A percentile compares a stretch with the other conserved stretches of the same genome.
These are phyloP conservation scores for Lichtheimia ornata DNA, from an alignment of 371 early-diverging fungal genomes.

Conservation along the genomic window DNA sequence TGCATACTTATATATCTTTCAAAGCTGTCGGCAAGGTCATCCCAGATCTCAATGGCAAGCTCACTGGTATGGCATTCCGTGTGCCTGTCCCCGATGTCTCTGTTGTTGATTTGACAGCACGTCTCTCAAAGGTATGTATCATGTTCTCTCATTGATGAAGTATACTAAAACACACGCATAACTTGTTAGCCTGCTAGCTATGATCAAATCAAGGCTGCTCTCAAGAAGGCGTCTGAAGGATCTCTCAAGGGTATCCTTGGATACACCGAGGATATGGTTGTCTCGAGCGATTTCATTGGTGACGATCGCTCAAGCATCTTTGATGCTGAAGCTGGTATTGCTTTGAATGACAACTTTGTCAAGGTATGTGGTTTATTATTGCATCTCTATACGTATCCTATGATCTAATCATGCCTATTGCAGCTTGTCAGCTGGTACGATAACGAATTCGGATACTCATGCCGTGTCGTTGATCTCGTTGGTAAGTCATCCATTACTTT, in stretches of 20 bases:
- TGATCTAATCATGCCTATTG: slow-evolving; percentile 19
- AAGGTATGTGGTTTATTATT: slow-evolving; percentile 49
- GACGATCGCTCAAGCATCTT: slow-evolving; percentile 92
- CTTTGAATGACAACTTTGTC: slow-evolving; percentile 95
- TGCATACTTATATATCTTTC: slow-evolving; percentile 21
- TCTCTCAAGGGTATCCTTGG: slow-evolving; percentile 92
- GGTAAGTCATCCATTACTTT: background rate
- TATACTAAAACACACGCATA: background rate
- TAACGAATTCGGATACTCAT: slow-evolving; percentile 94
- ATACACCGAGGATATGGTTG: slow-evolving; percentile 96
- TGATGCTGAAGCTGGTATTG: slow-evolving; percentile 97
- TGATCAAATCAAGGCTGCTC: slow-evolving; percentile 83
- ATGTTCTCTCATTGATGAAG: background rate
- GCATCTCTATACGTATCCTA: no score
- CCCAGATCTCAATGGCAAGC: slow-evolving; percentile 94
- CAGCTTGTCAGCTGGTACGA: slow-evolving; percentile 94
- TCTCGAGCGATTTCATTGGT: slow-evolving; percentile 95
- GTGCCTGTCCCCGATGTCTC: slow-evolving; percentile 98
- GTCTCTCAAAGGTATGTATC: slow-evolving; percentile 67
- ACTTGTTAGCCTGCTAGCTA: slow-evolving; percentile 71
- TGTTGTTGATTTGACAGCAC: slow-evolving; percentile 97
- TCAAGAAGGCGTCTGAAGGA: slow-evolving; percentile 84
- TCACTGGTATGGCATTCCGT: slow-evolving; percentile 99
- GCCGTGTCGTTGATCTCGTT: slow-evolving; percentile 90
- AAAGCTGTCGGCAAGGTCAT: slow-evolving; percentile 98